Evolutionary conservation across 2,329 filamentous ascomycete genomes (phyloP), one percentile per base, ranked within the genome.

Genomic region (Cryphonectria nitschkei): DNA sequence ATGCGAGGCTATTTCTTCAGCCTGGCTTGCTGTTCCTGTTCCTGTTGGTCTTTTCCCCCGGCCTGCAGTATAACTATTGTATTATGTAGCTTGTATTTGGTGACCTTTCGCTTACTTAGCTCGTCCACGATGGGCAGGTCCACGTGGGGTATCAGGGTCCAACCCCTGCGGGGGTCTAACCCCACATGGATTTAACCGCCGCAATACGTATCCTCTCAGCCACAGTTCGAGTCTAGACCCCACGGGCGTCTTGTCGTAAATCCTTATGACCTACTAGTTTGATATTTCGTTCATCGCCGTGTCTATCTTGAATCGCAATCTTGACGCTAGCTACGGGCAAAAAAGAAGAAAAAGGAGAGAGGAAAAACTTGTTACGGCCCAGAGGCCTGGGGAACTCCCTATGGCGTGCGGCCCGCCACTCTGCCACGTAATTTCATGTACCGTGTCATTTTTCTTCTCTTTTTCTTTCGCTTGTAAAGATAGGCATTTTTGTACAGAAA

Each of bases 181-280:
- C 54, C 54, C 54, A 58, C 54, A 34, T 14, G 54, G 54, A 32
- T 32, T 58, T 58, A 58, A 26, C 54, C 26, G 54, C 54, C 26
- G 54, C 54, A 58, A 8, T 58, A 32, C 54, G 54, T 58, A 32
- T 19, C 54, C 29, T 32, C 54, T 2, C 26, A 58, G 54, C 54
- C 54, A 58, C 54, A 58, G 14, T 34, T 58, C 54, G 29, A 58
- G 54, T 58, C 54, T 58, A 58, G 54, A 58, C 54, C 29, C 29
- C 13, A 19, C 3, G 26, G 29, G 6, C 29, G 54, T 26, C 52
- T 32, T 34, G 6, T 32, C 16, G 7, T 14, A 34, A 16, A 58
- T 58, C 26, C 26, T 34, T 7, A 32, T 58, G 54, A 58, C 54
- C 26, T 58, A 58, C 26, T 58, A 34, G 54, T 58, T 58, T 58